Conservation (phyloP, 768 basidiomycete genomes). For the Pleurotus tuber-regium region DNA sequence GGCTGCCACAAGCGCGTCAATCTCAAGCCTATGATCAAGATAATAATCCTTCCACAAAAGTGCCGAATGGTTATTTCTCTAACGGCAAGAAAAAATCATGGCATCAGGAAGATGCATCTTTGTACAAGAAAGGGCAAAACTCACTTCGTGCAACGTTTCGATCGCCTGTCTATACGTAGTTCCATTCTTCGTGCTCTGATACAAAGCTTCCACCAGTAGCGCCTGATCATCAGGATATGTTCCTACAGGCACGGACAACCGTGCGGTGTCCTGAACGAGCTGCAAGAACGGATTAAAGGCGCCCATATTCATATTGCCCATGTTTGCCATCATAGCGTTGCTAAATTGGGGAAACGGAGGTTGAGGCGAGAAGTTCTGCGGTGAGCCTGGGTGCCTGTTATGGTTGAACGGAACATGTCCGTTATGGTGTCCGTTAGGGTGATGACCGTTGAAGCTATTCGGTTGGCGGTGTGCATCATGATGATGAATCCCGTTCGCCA, state of each 20-base stretch:
- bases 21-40: slow-evolving; percentile 61
- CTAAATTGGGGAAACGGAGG: slow-evolving; percentile 5
- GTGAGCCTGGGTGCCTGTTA: neutral
- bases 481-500: neutral
- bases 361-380: neutral
- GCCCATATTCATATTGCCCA: slow-evolving; percentile 12
- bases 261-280: slow-evolving; percentile 53
- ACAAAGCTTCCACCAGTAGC: slow-evolving; percentile 48
- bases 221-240: slow-evolving; percentile 50
- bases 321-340: slow-evolving; percentile 15
- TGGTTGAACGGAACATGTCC: neutral
- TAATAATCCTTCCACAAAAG: slow-evolving; percentile 82
- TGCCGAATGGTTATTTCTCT: slow-evolving; percentile 52
- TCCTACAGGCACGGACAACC: slow-evolving; percentile 51
- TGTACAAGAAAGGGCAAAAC: slow-evolving; percentile 6
- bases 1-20: slow-evolving; percentile 44
- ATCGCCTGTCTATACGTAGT: slow-evolving; percentile 14
- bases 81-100: slow-evolving; percentile 14
- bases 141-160: slow-evolving; percentile 14
- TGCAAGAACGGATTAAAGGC: slow-evolving; percentile 37
- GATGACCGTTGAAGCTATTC: slow-evolving; percentile 8
- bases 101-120: neutral
- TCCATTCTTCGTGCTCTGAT: slow-evolving; percentile 11
- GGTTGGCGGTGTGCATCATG: slow-evolving; percentile 6
- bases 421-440: slow-evolving; percentile 2